Conservation (phyloP, 768 basidiomycete species). For the Leccinum ochraceum region DNA sequence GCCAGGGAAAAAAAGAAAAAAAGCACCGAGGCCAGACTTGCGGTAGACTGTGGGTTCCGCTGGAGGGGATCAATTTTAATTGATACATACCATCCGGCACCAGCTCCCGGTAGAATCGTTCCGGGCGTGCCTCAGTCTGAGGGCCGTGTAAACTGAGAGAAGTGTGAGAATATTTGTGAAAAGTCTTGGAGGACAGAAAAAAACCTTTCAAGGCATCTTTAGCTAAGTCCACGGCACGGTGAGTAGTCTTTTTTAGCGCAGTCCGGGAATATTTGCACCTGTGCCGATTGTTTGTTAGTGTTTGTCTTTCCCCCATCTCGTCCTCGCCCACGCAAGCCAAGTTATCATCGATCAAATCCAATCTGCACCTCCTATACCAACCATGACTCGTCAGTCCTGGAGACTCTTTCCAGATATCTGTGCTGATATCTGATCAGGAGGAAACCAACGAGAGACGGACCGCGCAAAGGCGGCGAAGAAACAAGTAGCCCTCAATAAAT, state of each 20-base stretch:
- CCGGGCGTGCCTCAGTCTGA: slow-evolving; percentile 6
- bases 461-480: slow-evolving; percentile 78
- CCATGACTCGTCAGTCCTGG: slow-evolving; percentile 56
- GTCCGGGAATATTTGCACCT: not conserved
- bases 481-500: slow-evolving; percentile 47
- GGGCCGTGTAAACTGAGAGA: slow-evolving; percentile 11
- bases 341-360: slow-evolving; percentile 7
- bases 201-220: not conserved
- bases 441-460: slow-evolving; percentile 80
- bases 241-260: no score
- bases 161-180: slow-evolving; percentile 16
- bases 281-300: slow-evolving; percentile 24
- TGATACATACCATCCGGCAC: not conserved
- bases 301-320: slow-evolving; percentile 17
- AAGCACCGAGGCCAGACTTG: slow-evolving; percentile 8
- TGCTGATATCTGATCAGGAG: slow-evolving; percentile 50
- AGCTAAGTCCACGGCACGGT: not conserved
- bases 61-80: slow-evolving; percentile 11
- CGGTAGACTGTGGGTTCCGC: slow-evolving; percentile 7
- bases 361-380: slow-evolving; percentile 3
- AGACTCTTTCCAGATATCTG: not conserved
- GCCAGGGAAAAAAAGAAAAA: not conserved
- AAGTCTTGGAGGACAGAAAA: not conserved
- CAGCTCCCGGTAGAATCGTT: slow-evolving; percentile 14
- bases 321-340: slow-evolving; percentile 2